A percentile compares a stretch with the other conserved stretches of the same genome.
Evolutionary conservation across 768 basidiomycete species (phyloP).

Genomic region (Trametes elegans): DNA sequence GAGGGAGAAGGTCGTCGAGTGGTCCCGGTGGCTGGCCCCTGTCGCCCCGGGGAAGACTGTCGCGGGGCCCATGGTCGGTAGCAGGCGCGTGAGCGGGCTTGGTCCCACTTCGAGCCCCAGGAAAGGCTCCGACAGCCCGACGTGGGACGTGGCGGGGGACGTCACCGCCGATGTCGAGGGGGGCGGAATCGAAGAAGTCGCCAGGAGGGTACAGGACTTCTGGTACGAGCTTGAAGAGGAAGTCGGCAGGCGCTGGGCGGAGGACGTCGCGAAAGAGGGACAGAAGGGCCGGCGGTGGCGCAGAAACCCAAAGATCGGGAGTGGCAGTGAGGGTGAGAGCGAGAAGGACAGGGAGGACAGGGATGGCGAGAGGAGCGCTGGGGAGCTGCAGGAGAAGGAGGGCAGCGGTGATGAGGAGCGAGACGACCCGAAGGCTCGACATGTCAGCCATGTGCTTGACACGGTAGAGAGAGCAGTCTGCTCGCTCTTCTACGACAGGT

Average conservation of each 20-base stretch:
- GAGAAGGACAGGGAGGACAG: constrained; percentile 17
- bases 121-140: constrained; percentile 3
- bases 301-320: constrained; percentile 10
- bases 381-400: constrained; percentile 24
- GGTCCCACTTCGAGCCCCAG: constrained; percentile 5
- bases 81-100: constrained; percentile 9
- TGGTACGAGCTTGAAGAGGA: constrained; percentile 67
- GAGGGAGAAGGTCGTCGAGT: constrained; percentile 54
- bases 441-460: constrained; percentile 62
- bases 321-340: constrained; percentile 18
- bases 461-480: constrained; percentile 72
- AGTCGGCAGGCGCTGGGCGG: constrained; percentile 37
- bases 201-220: constrained; percentile 66
- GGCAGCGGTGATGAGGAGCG: constrained; percentile 34
- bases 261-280: background rate
- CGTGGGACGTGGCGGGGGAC: constrained; percentile 15
- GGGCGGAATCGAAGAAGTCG: constrained; percentile 51
- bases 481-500: constrained; percentile 83
- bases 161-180: constrained; percentile 11
- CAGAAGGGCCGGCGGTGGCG: constrained; percentile 34
- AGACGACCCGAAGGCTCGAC: constrained; percentile 40
- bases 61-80: background rate
- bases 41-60: constrained; percentile 39
- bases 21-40: constrained; percentile 55
- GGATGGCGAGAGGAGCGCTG: constrained; percentile 19